Evolutionary conservation across 164 flowering plant genomes (phyloP), one percentile per base, ranked within the genome.

Genomic region (Hamamelis virginiana): DNA sequence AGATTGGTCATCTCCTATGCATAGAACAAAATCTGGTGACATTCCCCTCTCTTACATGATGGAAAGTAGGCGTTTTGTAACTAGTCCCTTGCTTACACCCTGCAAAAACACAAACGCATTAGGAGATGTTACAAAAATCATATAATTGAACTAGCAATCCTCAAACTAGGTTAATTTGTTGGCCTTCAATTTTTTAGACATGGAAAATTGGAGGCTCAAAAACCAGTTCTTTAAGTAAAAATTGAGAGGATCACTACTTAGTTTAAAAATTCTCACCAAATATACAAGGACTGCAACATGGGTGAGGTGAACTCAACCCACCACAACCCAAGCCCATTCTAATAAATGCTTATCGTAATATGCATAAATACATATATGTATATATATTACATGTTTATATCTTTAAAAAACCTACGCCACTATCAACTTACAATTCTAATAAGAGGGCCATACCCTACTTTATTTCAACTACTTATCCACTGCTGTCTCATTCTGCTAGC

Each of bases 31-130:
- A 76, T 90, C 92, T 0, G 91, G 87, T 5, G 68, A 62, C 80
- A 76, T 75, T 46, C 62, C 84, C 46, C 69, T 77, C 62, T 81
- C 83, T 70, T 74, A 79, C 92, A 90, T 84, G 11, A 76, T 73
- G 25, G 82, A 67, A 22, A 88, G 84, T 33, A 88, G 72, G 19
- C 85, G 81, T 69, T 84, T 81, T 1, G 87, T 91, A 45, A 90
- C 86, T 48, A 86, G 72, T 9, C 95, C 95, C 77, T 90, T 90
- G 88, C 78, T 88, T 19, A 90, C 95, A 48, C 95, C 95, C 95
- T 90, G 86, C 74, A 80, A 38, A 22, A 12, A 38, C 12, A 64
- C 59, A 64, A 46, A 26, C 43, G 28, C 27, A 16, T 70, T 46
- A 51, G 62, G 62, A 48, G 11, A 9, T 21, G 8, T 12, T 26